A percentile compares a stretch with the other conserved stretches of the same genome.
Evolutionary conservation across 352 stramenopile genomes (phyloP).

Genomic region (Globisporangium camurandrum): DNA sequence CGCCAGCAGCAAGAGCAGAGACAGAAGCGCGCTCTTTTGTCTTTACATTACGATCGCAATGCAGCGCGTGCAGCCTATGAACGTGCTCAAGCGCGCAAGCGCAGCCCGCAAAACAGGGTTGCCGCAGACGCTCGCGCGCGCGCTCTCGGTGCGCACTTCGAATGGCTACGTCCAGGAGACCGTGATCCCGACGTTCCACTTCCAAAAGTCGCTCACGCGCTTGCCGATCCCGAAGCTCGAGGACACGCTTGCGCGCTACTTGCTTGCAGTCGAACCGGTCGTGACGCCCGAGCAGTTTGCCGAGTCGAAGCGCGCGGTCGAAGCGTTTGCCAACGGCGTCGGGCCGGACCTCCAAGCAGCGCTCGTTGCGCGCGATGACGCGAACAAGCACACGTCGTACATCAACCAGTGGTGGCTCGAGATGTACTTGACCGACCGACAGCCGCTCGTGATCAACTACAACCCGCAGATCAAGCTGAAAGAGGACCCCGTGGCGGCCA

Average conservation of each 20-base stretch:
- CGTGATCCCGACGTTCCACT: constrained; percentile 83
- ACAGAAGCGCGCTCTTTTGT: background rate
- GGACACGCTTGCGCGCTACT: constrained; percentile 72
- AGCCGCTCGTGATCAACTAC: constrained; percentile 86
- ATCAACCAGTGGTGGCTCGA: constrained; percentile 92
- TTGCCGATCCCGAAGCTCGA: constrained; percentile 86
- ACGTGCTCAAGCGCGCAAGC: background rate
- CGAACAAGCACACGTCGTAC: constrained; percentile 85
- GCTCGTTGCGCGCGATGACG: constrained; percentile 68
- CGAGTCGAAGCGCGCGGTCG: constrained; percentile 45
- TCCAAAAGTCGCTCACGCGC: constrained; percentile 79
- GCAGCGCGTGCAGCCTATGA: constrained; percentile 16
- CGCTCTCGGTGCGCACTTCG: constrained; percentile 6
- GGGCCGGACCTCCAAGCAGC: constrained; percentile 65
- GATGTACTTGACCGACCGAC: constrained; percentile 87
- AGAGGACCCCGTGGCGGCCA: constrained; percentile 65
- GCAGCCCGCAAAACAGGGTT: background rate
- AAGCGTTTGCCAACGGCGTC: constrained; percentile 45
- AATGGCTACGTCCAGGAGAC: constrained; percentile 78
- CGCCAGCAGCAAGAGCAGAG: constrained; percentile 2
- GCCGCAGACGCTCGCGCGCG: constrained; percentile 10
- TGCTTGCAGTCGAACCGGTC: constrained; percentile 70
- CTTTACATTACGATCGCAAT: constrained; percentile 5
- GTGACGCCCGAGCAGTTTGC: constrained; percentile 44
- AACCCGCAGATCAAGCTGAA: constrained; percentile 89